Evolutionary conservation across 106 monocot genomes (phyloP).

Genomic region (Dendrobium officinale): DNA sequence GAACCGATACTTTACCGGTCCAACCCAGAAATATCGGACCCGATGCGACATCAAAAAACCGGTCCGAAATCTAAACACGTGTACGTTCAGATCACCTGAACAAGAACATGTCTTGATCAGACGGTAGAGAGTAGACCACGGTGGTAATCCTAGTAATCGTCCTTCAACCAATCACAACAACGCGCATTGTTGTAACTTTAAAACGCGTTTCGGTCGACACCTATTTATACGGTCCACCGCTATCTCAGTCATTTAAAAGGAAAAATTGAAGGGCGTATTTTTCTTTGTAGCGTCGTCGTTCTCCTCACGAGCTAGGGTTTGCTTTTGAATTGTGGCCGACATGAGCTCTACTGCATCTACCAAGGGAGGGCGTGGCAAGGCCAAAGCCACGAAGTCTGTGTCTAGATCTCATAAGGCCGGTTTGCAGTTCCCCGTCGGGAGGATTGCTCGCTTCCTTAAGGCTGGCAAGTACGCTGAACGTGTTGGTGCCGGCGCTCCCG

Average conservation of each 20-base stretch:
- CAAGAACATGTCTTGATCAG: neutral
- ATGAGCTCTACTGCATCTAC: slow-evolving; percentile 26
- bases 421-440: no score
- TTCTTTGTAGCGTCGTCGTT: neutral
- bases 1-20: no score
- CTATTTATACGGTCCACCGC: neutral
- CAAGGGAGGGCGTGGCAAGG: slow-evolving; percentile 39
- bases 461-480: no score
- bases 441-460: no score
- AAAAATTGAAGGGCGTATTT: neutral
- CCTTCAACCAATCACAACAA: neutral
- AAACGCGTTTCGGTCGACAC: neutral
- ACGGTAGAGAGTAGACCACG: neutral
- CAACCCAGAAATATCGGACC: no score
- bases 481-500: no score
- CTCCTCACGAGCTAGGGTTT: neutral
- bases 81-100: neutral
- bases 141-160: neutral
- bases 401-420: slow-evolving; percentile 42
- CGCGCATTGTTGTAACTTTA: neutral
- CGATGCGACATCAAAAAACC: no score
- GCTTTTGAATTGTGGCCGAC: neutral
- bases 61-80: neutral
- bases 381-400: slow-evolving; percentile 33
- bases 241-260: neutral